A percentile compares a stretch with the other conserved stretches of the same genome.
phyloP scores from a whole-genome alignment of 202 grass and related monocot genomes.

The Alloteropsis angusta region DNA sequence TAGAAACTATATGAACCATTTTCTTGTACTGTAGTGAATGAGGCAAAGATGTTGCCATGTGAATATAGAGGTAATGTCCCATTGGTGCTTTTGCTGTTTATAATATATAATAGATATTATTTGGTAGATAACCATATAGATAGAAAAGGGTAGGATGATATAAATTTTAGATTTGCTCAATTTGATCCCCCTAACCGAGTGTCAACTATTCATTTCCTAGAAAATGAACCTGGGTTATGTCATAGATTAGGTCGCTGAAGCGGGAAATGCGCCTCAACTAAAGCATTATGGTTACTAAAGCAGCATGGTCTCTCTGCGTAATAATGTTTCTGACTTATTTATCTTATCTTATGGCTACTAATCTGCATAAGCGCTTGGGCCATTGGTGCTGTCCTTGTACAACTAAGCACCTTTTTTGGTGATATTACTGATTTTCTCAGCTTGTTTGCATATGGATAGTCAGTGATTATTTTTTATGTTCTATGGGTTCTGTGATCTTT shows the following conservation, averaged over 20 bases:
- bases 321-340: neutral
- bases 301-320: neutral
- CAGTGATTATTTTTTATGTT: neutral
- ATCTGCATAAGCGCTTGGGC: neutral
- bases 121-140: neutral
- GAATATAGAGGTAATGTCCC: neutral
- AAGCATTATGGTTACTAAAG: neutral
- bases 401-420: neutral
- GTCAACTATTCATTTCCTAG: neutral
- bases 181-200: neutral
- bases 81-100: neutral
- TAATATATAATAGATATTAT: neutral
- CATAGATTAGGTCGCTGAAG: neutral
- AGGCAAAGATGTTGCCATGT: neutral
- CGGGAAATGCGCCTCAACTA: neutral
- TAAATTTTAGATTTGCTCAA: neutral
- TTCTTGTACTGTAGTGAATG: neutral
- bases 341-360: neutral
- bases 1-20: neutral
- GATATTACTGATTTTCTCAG: neutral
- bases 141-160: neutral
- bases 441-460: neutral
- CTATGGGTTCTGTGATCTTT: neutral
- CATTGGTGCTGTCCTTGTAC: neutral
- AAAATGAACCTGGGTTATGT: neutral